Evolutionary conservation across 2,329 filamentous ascomycete genomes (phyloP).

Genomic region (Fusarium sp.): DNA sequence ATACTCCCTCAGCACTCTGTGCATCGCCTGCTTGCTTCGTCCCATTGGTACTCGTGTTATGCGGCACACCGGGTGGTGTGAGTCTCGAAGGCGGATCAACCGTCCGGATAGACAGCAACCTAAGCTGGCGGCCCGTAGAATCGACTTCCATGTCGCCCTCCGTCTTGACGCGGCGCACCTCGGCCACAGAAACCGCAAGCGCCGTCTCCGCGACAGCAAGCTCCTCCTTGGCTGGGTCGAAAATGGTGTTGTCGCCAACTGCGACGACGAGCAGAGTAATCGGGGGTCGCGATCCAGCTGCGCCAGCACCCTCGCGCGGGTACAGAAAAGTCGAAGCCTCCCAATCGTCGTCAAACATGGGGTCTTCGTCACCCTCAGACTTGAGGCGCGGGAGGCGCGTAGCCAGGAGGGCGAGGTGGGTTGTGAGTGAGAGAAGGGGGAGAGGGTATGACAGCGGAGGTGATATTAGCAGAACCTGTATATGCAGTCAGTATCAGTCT

Average conservation of each 20-base stretch:
- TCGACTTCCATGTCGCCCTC: slow-evolving; percentile 57
- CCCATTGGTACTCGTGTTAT: slow-evolving; percentile 66
- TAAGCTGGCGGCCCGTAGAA: slow-evolving; percentile 59
- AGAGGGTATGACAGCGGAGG: slow-evolving; percentile 92
- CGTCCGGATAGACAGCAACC: slow-evolving; percentile 76
- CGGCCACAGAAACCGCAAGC: slow-evolving; percentile 83
- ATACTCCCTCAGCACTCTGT: slow-evolving; percentile 77
- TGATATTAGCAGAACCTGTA: slow-evolving; percentile 90
- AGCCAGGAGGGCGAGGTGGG: slow-evolving; percentile 90
- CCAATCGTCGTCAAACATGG: slow-evolving; percentile 99
- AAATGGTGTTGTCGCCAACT: slow-evolving; percentile 89
- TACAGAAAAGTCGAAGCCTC: slow-evolving; percentile 84
- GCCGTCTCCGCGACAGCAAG: slow-evolving; percentile 92
- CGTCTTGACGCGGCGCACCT: slow-evolving; percentile 46
- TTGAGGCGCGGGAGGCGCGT: slow-evolving; percentile 86
- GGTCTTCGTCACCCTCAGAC: slow-evolving; percentile 93
- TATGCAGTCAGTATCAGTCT: neutral
- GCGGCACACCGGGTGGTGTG: slow-evolving; percentile 77
- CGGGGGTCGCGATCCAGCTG: slow-evolving; percentile 71
- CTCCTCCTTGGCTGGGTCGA: slow-evolving; percentile 92
- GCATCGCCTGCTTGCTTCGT: slow-evolving; percentile 57
- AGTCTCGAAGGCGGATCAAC: slow-evolving; percentile 80
- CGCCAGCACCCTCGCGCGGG: slow-evolving; percentile 58
- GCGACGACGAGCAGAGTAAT: slow-evolving; percentile 91
- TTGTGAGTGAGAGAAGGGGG: slow-evolving; percentile 90